Conservation (phyloP, 371 early-diverging fungal species). For the Capillidium rhysosporum region DNA sequence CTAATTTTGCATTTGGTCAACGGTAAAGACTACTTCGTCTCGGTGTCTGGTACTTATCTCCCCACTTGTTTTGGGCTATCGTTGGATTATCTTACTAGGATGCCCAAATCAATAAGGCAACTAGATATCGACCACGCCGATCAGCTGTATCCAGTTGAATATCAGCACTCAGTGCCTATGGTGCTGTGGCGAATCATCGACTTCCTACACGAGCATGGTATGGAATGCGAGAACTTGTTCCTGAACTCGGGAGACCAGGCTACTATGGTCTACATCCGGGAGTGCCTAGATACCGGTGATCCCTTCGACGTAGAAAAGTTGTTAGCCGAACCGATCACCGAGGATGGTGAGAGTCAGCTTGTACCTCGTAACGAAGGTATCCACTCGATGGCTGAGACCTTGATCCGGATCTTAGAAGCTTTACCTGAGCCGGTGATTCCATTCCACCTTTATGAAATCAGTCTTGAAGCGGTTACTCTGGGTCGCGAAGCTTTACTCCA, state of each 20-base stretch:
- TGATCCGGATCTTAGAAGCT: slow-evolving; percentile 48
- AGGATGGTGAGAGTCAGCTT: slow-evolving; percentile 1
- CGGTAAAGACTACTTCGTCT: slow-evolving; percentile 67
- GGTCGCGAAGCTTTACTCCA: slow-evolving; percentile 19
- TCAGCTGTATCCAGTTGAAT: background rate
- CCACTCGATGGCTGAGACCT: slow-evolving; percentile 54
- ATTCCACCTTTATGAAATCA: slow-evolving; percentile 27
- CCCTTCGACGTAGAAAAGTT: slow-evolving; percentile 37
- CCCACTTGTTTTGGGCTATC: slow-evolving; percentile 54
- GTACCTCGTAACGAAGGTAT: slow-evolving; percentile 21
- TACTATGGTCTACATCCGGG: slow-evolving; percentile 41
- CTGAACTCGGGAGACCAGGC: slow-evolving; percentile 38
- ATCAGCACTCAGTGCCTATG: slow-evolving; percentile 47
- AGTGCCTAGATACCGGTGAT: slow-evolving; percentile 60
- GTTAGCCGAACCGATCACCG: slow-evolving; percentile 12
- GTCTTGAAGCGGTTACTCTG: slow-evolving; percentile 31
- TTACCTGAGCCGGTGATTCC: slow-evolving; percentile 62
- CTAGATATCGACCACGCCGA: background rate
- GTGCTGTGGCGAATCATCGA: slow-evolving; percentile 63
- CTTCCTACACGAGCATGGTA: slow-evolving; percentile 43
- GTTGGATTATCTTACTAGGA: slow-evolving; percentile 32
- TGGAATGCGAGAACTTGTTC: slow-evolving; percentile 44
- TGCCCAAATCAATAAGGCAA: slow-evolving; percentile 24
- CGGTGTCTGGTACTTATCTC: slow-evolving; percentile 41
- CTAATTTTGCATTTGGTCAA: slow-evolving; percentile 59